Percentiles rank a stretch among this genome's conserved stretches.
phyloP scores from a whole-genome alignment of 23 red algal genomes.

The Gracilaria caudata region DNA sequence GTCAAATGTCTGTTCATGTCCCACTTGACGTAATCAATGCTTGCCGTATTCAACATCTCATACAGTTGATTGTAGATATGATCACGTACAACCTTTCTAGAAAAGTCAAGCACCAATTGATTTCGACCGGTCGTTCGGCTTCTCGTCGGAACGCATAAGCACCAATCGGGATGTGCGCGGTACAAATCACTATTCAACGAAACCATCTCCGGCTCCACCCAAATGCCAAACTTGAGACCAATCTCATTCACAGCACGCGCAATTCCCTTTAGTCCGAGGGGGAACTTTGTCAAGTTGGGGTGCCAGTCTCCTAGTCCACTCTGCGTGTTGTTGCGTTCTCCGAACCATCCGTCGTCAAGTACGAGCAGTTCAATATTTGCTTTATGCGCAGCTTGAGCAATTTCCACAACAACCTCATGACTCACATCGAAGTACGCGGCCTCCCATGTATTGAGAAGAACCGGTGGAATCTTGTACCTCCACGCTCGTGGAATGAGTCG shows the following conservation, averaged over 20 bases:
- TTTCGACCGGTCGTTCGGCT: conserved; percentile 89
- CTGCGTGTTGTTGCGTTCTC: conserved; percentile 81
- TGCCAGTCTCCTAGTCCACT: conserved; percentile 94
- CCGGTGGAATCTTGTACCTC: conserved; percentile 80
- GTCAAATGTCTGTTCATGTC: conserved; percentile 97
- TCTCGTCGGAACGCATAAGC: conserved; percentile 84
- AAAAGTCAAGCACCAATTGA: conserved; percentile 95
- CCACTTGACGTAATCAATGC: conserved; percentile 95
- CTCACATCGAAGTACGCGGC: conserved; percentile 92
- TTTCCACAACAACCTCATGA: conserved; percentile 88
- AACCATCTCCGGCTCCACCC: conserved; percentile 99
- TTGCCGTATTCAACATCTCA: conserved; percentile 54
- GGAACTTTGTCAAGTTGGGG: conserved; percentile 89
- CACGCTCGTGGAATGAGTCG: conserved; percentile 85
- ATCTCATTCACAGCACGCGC: conserved; percentile 70
- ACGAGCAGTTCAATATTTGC: conserved; percentile 94
- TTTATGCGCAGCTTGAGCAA: conserved; percentile 71
- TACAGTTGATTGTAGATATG: conserved; percentile 77
- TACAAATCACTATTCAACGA: conserved; percentile 88
- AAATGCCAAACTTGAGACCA: conserved; percentile 94
- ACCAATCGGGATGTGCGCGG: conserved; percentile 88
- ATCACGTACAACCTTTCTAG: conserved; percentile 85
- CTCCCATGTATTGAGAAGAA: conserved; percentile 98
- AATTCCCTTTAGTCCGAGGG: conserved; percentile 80
- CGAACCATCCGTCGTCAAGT: conserved; percentile 98